Conservation (phyloP, 1,139 yeast species). For the Saccharomyces pastorianus region DNA sequence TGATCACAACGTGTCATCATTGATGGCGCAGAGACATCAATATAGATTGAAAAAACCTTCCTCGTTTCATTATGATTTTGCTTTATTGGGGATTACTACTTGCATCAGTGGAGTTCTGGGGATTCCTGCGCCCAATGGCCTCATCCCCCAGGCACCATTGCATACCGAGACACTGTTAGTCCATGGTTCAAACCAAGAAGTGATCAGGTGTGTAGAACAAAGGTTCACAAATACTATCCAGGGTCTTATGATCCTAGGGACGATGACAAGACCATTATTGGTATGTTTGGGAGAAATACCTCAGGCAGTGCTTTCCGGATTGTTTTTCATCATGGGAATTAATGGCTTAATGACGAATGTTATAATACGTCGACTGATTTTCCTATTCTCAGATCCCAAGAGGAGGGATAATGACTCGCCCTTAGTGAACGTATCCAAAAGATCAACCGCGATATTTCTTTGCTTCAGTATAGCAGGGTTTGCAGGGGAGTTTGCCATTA, state of each 20-base stretch:
- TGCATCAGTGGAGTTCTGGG: conserved; percentile 83
- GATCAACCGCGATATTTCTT: conserved; percentile 52
- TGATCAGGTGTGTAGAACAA: conserved; percentile 74
- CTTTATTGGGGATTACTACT: conserved; percentile 75
- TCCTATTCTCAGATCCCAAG: conserved; percentile 51
- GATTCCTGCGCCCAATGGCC: conserved; percentile 90
- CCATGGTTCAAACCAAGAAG: conserved; percentile 38
- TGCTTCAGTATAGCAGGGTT: conserved; percentile 57
- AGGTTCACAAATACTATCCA: conserved; percentile 76
- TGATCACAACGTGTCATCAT: conserved; percentile 92
- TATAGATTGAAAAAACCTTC: conserved; percentile 81
- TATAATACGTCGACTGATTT: conserved; percentile 55
- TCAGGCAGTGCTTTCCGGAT: conserved; percentile 85
- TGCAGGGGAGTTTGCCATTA: conserved; percentile 75
- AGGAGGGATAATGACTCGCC: conserved; percentile 31
- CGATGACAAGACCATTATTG: conserved; percentile 84
- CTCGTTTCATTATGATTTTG: conserved; percentile 88
- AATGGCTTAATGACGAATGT: conserved; percentile 65
- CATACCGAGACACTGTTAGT: conserved; percentile 77
- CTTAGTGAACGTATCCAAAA: conserved; percentile 33
- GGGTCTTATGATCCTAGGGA: conserved; percentile 73
- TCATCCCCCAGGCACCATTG: conserved; percentile 93
- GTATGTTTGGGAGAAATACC: conserved; percentile 81
- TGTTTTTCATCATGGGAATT: conserved; percentile 88
- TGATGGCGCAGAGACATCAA: conserved; percentile 81